Evolutionary conservation across 371 early-diverging fungal genomes (phyloP), one percentile per base, ranked within the genome.

Genomic region (Actinomortierella ambigua): DNA sequence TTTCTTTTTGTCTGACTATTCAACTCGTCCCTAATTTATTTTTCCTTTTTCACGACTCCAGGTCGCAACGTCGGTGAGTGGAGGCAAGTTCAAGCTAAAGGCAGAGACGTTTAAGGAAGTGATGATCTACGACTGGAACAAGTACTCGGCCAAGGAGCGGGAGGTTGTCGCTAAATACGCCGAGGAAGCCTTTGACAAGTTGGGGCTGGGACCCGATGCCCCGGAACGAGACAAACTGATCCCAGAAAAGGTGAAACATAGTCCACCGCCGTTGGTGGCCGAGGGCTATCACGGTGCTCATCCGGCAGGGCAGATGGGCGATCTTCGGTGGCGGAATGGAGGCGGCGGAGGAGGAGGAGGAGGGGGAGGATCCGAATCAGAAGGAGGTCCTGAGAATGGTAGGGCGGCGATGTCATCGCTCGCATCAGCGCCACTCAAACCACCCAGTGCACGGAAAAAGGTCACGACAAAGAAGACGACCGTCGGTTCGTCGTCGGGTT

Each of bases 41-140:
- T n/a, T n/a, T n/a, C n/a, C n/a, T n/a, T n/a, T n/a, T n/a, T n/a
- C n/a, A n/a, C n/a, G n/a, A 46, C 15, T 22, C 11, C 52, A 71
- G 71, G 59, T 71, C 15, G 71, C 71, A 11, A 62, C 55, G 7
- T 49, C 24, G n/a, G 42, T 40, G 17, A 61, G 48, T 22, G 63
- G 65, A 42, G 69, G 69, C 11, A 65, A 68, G 23, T 86, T 82
- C 81, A 47, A 76, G 15, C 65, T 88, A 44, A 71, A 59, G 54
- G 76, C 79, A 6, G 82, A 82, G 51, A 67, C 82, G 7, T 88
- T 80, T 61, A 75, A 62, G 41, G 80, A 81, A 40, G 79, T 88
- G 27, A 68, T 79, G 49, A 77, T 86, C 13, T 79, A 77, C 49
- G 77, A 79, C 43, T 88, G 88, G 88, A 75, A 67, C n/a, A 70